A percentile compares a stretch with the other conserved stretches of the same genome.
phyloP scores from a whole-genome alignment of 1,284 basidiomycete species.

The Hymenochaete sp. region DNA sequence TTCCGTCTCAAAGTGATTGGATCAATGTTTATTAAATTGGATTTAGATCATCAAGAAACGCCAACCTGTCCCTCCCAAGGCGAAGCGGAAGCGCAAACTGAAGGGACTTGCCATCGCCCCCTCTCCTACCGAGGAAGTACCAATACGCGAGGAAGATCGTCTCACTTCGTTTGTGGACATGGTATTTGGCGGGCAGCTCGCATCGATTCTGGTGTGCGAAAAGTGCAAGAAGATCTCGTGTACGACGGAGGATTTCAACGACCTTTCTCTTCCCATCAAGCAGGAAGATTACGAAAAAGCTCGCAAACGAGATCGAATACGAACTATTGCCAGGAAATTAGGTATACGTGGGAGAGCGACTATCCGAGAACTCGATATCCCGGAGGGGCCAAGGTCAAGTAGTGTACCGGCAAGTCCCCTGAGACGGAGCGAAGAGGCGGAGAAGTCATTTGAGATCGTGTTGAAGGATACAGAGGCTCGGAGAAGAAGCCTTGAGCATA shows the following conservation, averaged over 20 bases:
- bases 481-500: slow-evolving; percentile 15
- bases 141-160: slow-evolving; percentile 34
- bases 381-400: slow-evolving; percentile 13
- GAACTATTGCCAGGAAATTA: slow-evolving; percentile 59
- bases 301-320: slow-evolving; percentile 64
- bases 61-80: slow-evolving; percentile 36
- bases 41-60: slow-evolving; percentile 69
- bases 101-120: neutral
- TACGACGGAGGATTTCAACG: slow-evolving; percentile 89
- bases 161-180: slow-evolving; percentile 76
- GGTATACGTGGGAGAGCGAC: slow-evolving; percentile 26
- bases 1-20: neutral
- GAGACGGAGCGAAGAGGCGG: slow-evolving; percentile 18
- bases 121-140: slow-evolving; percentile 4
- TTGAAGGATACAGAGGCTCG: slow-evolving; percentile 7
- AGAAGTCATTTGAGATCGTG: slow-evolving; percentile 9
- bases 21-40: slow-evolving; percentile 6
- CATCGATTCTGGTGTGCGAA: slow-evolving; percentile 88
- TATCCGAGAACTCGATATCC: slow-evolving; percentile 6
- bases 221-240: slow-evolving; percentile 87
- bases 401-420: slow-evolving; percentile 27
- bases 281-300: slow-evolving; percentile 63
- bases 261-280: slow-evolving; percentile 82
- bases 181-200: slow-evolving; percentile 81
- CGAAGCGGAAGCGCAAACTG: slow-evolving; percentile 9